Evolutionary conservation across 805 yeast species (phyloP).

Genomic region (Lipomyces oligophaga): DNA sequence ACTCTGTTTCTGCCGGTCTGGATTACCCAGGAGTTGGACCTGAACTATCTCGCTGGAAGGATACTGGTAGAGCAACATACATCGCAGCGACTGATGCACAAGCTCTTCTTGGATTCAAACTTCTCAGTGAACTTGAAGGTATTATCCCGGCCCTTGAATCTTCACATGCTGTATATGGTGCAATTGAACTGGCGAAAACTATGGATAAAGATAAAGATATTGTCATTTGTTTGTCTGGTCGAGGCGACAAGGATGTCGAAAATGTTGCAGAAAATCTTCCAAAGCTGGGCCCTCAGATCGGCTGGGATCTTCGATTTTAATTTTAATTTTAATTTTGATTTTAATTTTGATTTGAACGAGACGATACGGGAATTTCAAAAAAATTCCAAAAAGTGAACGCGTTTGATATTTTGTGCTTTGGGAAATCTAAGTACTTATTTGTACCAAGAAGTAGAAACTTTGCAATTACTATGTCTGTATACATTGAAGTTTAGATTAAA

Average conservation of each 20-base stretch:
- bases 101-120: conserved; percentile 85
- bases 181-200: conserved; percentile 78
- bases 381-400: no score
- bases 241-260: conserved; percentile 99
- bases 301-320: conserved; percentile 94
- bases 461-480: no score
- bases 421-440: no score
- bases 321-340: not conserved
- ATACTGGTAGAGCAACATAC: conserved; percentile 86
- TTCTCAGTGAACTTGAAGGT: conserved; percentile 90
- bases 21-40: conserved; percentile 99
- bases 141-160: conserved; percentile 98
- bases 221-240: conserved; percentile 88
- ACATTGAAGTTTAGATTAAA: no score
- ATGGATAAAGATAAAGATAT: conserved; percentile 75
- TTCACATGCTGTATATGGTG: conserved; percentile 94
- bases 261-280: conserved; percentile 95
- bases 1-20: conserved; percentile 96
- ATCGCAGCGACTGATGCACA: conserved; percentile 93
- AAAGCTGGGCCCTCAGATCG: conserved; percentile 79
- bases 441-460: no score
- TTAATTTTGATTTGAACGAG: no score
- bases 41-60: conserved; percentile 92
- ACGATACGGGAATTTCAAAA: no score
- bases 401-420: no score